Percentiles rank a stretch among this genome's conserved stretches.
These are phyloP conservation scores for Xanthoconium separans DNA, from an alignment of 1,284 basidiomycete species.

Conservation along the genomic window DNA sequence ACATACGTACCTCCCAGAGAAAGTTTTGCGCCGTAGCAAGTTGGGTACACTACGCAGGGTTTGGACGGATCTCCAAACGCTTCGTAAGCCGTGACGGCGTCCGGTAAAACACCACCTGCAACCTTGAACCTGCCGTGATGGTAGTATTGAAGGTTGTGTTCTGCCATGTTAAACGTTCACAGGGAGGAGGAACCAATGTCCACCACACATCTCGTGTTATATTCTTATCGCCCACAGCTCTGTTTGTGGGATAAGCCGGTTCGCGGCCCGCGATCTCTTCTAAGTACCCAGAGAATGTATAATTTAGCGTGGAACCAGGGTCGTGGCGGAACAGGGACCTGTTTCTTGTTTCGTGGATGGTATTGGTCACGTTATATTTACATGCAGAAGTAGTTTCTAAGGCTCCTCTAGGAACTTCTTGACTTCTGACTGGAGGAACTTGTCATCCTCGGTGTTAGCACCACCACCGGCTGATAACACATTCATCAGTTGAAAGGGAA, in stretches of 20 bases:
- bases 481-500: not conserved
- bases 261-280: not conserved
- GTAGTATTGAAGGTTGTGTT: constrained; percentile 12
- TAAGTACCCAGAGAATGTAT: not conserved
- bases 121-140: constrained; percentile 25
- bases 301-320: not conserved
- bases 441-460: constrained; percentile 35
- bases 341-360: not conserved
- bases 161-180: not conserved
- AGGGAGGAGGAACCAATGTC: not conserved
- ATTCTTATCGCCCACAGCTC: not conserved
- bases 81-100: constrained; percentile 25
- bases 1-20: constrained; percentile 16
- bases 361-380: constrained; percentile 4
- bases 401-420: constrained; percentile 36
- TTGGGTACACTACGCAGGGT: constrained; percentile 21
- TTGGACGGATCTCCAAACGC: constrained; percentile 20
- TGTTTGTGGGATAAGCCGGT: not conserved
- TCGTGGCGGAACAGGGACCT: not conserved
- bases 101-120: constrained; percentile 21
- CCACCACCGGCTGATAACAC: constrained; percentile 41
- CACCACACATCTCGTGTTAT: not conserved
- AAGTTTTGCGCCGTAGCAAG: constrained; percentile 24
- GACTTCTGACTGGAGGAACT: constrained; percentile 39
- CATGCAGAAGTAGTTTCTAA: constrained; percentile 9